Percentiles rank a stretch among this genome's conserved stretches.
Conservation (phyloP, 2,329 filamentous ascomycete species). For the Ascochyta clinopodiicola region DNA sequence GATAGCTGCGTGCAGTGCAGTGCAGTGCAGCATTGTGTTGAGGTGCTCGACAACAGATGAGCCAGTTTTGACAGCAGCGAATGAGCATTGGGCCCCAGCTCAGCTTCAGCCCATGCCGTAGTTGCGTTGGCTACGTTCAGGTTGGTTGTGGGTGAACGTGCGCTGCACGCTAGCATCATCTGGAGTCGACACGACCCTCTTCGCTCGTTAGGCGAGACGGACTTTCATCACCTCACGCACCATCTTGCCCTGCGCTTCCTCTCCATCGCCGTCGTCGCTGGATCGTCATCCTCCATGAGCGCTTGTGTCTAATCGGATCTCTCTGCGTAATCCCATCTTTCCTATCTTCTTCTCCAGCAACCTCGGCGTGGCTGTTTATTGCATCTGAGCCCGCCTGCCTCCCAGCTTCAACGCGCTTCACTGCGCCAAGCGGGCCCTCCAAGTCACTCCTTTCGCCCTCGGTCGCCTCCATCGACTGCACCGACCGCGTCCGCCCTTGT, state of each 20-base stretch:
- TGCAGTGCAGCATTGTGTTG: background rate
- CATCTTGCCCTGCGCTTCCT: conserved; percentile 19
- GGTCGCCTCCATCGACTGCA: conserved; percentile 11
- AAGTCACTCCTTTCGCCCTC: conserved; percentile 39
- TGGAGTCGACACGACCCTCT: conserved; percentile 5
- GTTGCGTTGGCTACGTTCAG: background rate
- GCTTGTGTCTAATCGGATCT: conserved; percentile 36
- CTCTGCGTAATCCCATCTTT: conserved; percentile 44
- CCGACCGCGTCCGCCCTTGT: background rate
- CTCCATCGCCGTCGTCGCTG: conserved; percentile 25
- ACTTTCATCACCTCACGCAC: conserved; percentile 23
- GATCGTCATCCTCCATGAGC: conserved; percentile 33
- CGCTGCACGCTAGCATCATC: conserved; percentile 5
- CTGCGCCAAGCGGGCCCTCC: conserved; percentile 22
- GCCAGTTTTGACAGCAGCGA: no score
- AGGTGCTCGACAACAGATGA: background rate
- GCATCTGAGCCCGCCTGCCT: conserved; percentile 26
- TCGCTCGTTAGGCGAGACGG: conserved; percentile 8
- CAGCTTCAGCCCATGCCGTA: background rate
- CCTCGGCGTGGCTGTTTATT: conserved; percentile 47
- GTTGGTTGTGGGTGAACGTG: conserved; percentile 12
- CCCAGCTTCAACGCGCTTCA: conserved; percentile 17
- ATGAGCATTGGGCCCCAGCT: conserved; percentile 1
- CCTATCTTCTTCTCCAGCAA: conserved; percentile 49
- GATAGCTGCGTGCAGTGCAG: background rate